Evolutionary conservation across 2,329 filamentous ascomycete genomes (phyloP), one percentile per base, ranked within the genome.

Genomic region (Alternaria panax): DNA sequence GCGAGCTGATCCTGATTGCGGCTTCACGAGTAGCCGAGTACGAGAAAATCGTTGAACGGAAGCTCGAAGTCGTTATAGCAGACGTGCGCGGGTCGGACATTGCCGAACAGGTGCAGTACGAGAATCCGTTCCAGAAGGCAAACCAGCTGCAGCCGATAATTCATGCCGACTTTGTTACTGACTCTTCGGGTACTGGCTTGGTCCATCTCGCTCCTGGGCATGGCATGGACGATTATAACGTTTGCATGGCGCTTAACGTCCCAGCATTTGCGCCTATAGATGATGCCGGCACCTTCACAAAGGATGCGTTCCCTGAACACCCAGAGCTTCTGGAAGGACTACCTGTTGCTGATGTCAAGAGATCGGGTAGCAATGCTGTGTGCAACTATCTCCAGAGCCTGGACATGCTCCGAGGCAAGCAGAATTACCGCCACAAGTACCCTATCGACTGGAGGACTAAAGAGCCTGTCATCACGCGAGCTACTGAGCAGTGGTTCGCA

Each of bases 361-460:
- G 66, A 46, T 65, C 71, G 1, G 75, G 71, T 18, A 70, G 40
- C 88, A 80, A 84, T 50, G 85, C 86, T 4, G 89, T 97, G 0
- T 77, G 98, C 32, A 82, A 88, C 1, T 82, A 95, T 51, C 82
- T 97, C 2, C 80, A 83, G 25, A 66, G 66, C 12, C 66, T 66
- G 14, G 65, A 64, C 20, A 75, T 82, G n/a, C 85, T 98, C 4
- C 80, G 97, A 40, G 84, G 85, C 38, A 86, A 85, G 4, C 90
- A 96, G 67, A 84, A 83, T 57, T 90, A 94, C 74, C 85, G 84
- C 52, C 95, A 99, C 82, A 98, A 97, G 78, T 98, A 98, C 75
- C 95, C 95, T 0, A 97, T 98, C 68, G 95, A 99, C 79, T 99
- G 95, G 95, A 87, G 95, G 54, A 96, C 94, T 0, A 99, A 98